A percentile compares a stretch with the other conserved stretches of the same genome.
These are phyloP conservation scores for Sporothrix sp. DNA, from an alignment of 2,329 filamentous ascomycete genomes.

Conservation along the genomic window DNA sequence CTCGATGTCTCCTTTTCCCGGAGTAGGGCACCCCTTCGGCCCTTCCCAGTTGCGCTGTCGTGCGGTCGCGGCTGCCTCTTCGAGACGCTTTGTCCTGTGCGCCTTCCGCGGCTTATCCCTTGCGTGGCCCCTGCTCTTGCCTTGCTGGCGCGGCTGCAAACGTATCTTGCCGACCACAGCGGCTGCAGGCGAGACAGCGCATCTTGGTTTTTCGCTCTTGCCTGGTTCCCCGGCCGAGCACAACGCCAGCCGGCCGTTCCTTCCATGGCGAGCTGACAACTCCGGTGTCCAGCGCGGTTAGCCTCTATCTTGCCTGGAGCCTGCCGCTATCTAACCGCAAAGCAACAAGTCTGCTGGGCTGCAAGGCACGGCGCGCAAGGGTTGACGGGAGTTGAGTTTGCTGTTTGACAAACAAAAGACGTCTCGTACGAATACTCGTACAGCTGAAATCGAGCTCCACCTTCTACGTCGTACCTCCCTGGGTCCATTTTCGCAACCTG, in stretches of 20 bases:
- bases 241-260: no score
- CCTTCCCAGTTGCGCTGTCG: not conserved
- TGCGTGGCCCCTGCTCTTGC: not conserved
- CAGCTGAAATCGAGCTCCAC: no score
- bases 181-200: not conserved
- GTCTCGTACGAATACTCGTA: no score
- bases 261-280: no score
- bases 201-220: not conserved
- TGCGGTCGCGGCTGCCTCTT: not conserved
- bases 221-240: not conserved
- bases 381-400: slow-evolving; percentile 1
- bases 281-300: no score
- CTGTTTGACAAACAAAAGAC: no score
- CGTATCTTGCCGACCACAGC: not conserved
- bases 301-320: not conserved
- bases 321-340: slow-evolving; percentile 5
- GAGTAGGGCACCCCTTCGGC: no score
- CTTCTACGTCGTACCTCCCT: no score
- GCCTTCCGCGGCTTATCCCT: not conserved
- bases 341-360: not conserved
- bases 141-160: not conserved
- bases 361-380: not conserved
- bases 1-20: no score
- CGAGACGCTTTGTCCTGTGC: not conserved
- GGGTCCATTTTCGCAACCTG: no score